Conservation (phyloP, 768 basidiomycete genomes). For the Cyathus striatus region DNA sequence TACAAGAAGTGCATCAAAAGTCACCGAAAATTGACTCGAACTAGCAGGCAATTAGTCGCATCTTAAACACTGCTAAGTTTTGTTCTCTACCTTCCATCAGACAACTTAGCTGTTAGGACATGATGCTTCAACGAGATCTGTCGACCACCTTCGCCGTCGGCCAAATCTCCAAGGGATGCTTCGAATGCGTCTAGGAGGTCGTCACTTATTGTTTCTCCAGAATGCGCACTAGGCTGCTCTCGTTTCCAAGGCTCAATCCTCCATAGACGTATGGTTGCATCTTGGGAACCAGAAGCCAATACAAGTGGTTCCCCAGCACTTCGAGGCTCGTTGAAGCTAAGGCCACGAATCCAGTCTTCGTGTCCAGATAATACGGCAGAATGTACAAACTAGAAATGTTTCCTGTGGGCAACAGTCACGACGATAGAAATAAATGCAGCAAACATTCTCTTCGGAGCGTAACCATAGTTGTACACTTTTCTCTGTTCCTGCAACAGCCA, state of each 20-base stretch:
- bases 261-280: slow-evolving; percentile 92
- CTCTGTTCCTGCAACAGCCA: slow-evolving; percentile 87
- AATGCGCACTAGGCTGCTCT: slow-evolving; percentile 13
- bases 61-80: too few relatives aligned
- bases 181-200: slow-evolving; percentile 89
- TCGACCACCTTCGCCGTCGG: slow-evolving; percentile 70
- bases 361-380: slow-evolving; percentile 72
- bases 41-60: too few relatives aligned
- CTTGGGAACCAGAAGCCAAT: slow-evolving; percentile 93
- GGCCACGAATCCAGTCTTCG: slow-evolving; percentile 90
- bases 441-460: slow-evolving; percentile 51
- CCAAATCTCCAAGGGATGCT: slow-evolving; percentile 65
- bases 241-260: slow-evolving; percentile 56
- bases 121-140: slow-evolving; percentile 90
- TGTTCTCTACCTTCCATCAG: slow-evolving; percentile 32
- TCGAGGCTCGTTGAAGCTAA: slow-evolving; percentile 53
- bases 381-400: slow-evolving; percentile 45
- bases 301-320: slow-evolving; percentile 43
- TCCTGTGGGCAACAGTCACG: not conserved
- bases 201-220: slow-evolving; percentile 40
- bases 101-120: slow-evolving; percentile 58
- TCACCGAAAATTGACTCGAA: slow-evolving; percentile 61
- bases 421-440: slow-evolving; percentile 12
- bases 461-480: slow-evolving; percentile 74
- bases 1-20: slow-evolving; percentile 89